Evolutionary conservation across 495 filamentous ascomycete species (phyloP).

Genomic region (Amphirosellinia nigrospora): DNA sequence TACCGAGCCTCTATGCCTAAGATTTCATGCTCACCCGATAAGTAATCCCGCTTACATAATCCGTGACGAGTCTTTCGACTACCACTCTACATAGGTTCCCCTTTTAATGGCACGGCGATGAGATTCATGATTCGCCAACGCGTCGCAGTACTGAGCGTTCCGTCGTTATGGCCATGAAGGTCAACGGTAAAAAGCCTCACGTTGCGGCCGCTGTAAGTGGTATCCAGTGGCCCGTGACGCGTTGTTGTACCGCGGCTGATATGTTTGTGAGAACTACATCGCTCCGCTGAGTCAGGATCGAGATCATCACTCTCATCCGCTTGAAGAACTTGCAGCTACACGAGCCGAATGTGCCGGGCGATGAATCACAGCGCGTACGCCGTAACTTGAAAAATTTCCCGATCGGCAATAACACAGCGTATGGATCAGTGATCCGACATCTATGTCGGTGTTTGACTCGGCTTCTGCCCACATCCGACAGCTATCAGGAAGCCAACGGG

Average conservation of each 20-base stretch:
- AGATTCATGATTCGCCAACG: background rate
- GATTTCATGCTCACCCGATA: background rate
- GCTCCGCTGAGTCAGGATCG: conserved; percentile 16
- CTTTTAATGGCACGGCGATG: background rate
- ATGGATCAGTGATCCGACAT: background rate
- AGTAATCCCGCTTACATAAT: conserved; percentile 12
- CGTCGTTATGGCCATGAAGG: background rate
- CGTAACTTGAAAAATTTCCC: background rate
- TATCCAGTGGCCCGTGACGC: background rate
- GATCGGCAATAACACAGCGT: background rate
- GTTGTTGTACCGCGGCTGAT: background rate
- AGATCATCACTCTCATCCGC: background rate
- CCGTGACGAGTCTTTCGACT: background rate
- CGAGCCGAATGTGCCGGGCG: conserved; percentile 13
- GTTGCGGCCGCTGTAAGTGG: background rate
- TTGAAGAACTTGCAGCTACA: background rate
- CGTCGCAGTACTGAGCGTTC: background rate
- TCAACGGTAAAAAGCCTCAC: background rate
- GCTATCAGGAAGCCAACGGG: background rate
- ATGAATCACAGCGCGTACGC: background rate
- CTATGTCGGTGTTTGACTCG: background rate
- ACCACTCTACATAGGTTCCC: background rate
- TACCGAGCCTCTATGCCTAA: background rate
- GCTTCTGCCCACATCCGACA: background rate
- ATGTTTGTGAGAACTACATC: background rate